Base-by-base conservation (phyloP, 352 stramenopile genomes). In the Nothophytophthora sp. region DNA sequence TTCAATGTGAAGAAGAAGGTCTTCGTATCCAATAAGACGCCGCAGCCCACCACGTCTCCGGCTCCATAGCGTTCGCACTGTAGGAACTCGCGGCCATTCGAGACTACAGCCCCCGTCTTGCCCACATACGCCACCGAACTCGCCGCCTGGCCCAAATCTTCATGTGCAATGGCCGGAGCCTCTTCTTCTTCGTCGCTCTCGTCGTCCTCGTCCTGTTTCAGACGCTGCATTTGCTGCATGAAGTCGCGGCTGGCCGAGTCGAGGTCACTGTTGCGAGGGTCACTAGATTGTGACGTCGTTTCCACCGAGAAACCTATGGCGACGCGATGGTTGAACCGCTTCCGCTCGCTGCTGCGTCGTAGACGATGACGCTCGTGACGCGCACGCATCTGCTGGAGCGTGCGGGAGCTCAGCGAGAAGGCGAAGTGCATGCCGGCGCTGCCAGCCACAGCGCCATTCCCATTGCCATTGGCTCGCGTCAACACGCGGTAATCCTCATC, bases 1-100 rank as follows among this genome's bases (percentile, higher is more conserved):
- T 89, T 89, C 16, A 81, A 59, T 44, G 78, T 89, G 46, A 86
- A 89, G 53, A 89, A 89, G 46, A 89, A 86, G 24, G 73, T 89
- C 29, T 76, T 70, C 1, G 70, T 74, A 42, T 87, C 78, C 8
- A 80, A 39, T 33, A 89, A 51, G 12, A 89, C 41, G 2, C 78
- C 78, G 42, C 73, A 84, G 6, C 78, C 78, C 9, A 89, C 73
- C 4, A 84, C 72, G 35, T 89, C 78, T 5, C 71, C 73, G 5
- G 60, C 48, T 23, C 64, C 78, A 45, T 81, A 89, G 12, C 55
- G 59, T 33, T 80, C 65, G 28, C 75, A 87, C 48, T 81, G 54
- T 10, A 84, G 40, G 36, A 74, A 78, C 15, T 65, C 54, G 13
- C 65, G 67, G 27, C 71, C 69, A 47, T 82, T 73, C 8, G 68